Base-by-base conservation (phyloP, 352 stramenopile genomes). In the Globisporangium cylindrosporum region DNA sequence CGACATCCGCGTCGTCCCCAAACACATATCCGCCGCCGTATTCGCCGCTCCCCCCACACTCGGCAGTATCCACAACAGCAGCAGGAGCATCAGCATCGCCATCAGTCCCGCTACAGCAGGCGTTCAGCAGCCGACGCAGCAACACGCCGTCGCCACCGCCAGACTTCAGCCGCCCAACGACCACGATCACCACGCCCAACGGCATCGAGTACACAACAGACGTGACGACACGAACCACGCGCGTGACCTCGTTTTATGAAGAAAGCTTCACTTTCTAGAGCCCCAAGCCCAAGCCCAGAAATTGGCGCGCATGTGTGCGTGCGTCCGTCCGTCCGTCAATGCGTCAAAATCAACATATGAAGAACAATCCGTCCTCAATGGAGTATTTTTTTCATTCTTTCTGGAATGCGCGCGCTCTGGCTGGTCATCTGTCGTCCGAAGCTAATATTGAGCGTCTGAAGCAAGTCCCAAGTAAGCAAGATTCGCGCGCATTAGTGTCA, bases 191-290 rank as follows among this genome's bases (percentile, higher is more conserved):
- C 24, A 71, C 66, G n/a, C 66, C 58, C 34, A 71, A 71, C 27
- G 66, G 66, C 66, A 71, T 71, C 49, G 66, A 71, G 66, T 71
- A 71, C 66, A 66, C 66, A 59, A 71, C 66, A n/a, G 66, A 71
- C 22, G 59, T 66, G 1, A 22, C 51, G 32, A 65, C 66, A 36
- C 66, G 66, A 14, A 36, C 48, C 10, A 62, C 58, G 25, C 66
- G 66, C 66, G 66, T 71, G 15, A 70, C 68, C 20, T 86, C 78
- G 34, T 72, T 86, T 49, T 81, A 88, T 73, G 71, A 84, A 62
- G 76, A 86, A 67, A 86, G 78, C 70, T 88, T 85, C 64, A 73
- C 80, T 57, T 80, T 88, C 74, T 88, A 82, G 74, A 61, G 29
- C 29, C 38, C 15, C 38, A 24, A n/a, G 43, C 62, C 32, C 32